A percentile compares a stretch with the other conserved stretches of the same genome.
phyloP scores from a whole-genome alignment of 768 basidiomycete species.

The Paxillus involutus region DNA sequence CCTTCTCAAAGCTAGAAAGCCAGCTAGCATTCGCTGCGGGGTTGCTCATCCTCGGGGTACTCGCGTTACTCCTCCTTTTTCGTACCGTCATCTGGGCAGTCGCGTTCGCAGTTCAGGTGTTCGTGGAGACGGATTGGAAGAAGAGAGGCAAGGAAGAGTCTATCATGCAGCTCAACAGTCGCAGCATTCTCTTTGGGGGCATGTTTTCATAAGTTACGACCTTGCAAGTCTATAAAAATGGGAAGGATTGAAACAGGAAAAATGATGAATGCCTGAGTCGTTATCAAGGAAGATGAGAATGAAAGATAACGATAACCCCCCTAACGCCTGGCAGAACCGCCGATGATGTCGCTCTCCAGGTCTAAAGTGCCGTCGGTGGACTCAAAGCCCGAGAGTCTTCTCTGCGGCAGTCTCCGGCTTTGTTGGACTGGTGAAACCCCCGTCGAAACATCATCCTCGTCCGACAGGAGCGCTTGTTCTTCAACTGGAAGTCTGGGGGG shows the following conservation, averaged over 20 bases:
- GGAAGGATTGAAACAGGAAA: not conserved
- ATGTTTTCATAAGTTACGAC: not conserved
- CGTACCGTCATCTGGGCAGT: slow-evolving; percentile 3
- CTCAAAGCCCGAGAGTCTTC: slow-evolving; percentile 53
- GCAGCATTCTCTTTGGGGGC: slow-evolving; percentile 2
- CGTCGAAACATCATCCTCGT: slow-evolving; percentile 13
- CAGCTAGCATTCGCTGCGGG: not conserved
- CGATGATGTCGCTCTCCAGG: slow-evolving; percentile 42
- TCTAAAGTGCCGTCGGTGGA: slow-evolving; percentile 47
- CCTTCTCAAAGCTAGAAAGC: not conserved
- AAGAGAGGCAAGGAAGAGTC: not conserved
- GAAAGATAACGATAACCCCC: not conserved
- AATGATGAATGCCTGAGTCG: not conserved
- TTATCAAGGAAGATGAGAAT: not conserved
- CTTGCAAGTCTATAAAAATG: too few relatives aligned
- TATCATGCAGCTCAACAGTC: not conserved
- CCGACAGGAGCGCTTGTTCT: slow-evolving; percentile 4
- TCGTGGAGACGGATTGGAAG: not conserved
- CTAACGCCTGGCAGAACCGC: slow-evolving; percentile 35
- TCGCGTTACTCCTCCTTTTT: not conserved
- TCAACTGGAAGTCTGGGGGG: slow-evolving; percentile 12
- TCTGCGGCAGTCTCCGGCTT: slow-evolving; percentile 10
- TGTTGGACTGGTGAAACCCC: not conserved
- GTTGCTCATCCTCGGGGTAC: not conserved
- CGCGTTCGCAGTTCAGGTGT: not conserved